phyloP scores from a whole-genome alignment of 1,284 basidiomycete genomes.

The Malassezia dermatis region DNA sequence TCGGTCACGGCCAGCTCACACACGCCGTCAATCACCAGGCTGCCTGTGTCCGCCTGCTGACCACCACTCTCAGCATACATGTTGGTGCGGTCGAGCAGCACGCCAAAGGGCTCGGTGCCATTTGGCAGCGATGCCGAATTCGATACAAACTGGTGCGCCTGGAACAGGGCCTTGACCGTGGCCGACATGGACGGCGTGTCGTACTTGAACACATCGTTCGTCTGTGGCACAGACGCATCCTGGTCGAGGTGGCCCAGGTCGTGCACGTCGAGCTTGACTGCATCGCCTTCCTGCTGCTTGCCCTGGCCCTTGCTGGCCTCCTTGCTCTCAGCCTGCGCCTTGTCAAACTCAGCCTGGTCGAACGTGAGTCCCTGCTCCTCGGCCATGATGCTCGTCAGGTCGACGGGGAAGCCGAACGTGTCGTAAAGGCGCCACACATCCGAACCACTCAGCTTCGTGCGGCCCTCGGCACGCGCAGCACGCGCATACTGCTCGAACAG shows the following conservation, averaged over 20 bases:
- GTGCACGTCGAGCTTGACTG: conserved; percentile 88
- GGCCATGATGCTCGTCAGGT: conserved; percentile 93
- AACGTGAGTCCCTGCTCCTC: conserved; percentile 78
- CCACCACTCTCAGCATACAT: conserved; percentile 97
- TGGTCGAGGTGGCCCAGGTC: conserved; percentile 79
- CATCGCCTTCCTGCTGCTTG: conserved; percentile 54
- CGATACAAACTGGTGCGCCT: conserved; percentile 62
- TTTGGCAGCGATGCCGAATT: conserved; percentile 47
- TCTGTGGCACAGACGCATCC: conserved; percentile 70
- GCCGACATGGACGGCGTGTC: conserved; percentile 60
- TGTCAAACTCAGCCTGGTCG: conserved; percentile 80
- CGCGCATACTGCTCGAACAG: conserved; percentile 84
- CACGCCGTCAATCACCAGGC: conserved; percentile 79
- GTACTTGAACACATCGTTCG: conserved; percentile 84
- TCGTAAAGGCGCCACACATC: conserved; percentile 98
- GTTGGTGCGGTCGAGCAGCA: conserved; percentile 85
- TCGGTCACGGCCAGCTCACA: conserved; percentile 88
- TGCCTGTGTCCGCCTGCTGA: conserved; percentile 92
- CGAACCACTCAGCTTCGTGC: conserved; percentile 67
- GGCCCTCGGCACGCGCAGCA: conserved; percentile 59
- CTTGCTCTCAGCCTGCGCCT: conserved; percentile 75
- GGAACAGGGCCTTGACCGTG: conserved; percentile 74
- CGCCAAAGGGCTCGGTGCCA: conserved; percentile 60
- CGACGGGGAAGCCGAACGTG: conserved; percentile 95
- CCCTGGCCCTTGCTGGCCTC: conserved; percentile 79